Evolutionary conservation across 2,329 filamentous ascomycete species (phyloP).

Genomic region (Aspergillus uvarum): DNA sequence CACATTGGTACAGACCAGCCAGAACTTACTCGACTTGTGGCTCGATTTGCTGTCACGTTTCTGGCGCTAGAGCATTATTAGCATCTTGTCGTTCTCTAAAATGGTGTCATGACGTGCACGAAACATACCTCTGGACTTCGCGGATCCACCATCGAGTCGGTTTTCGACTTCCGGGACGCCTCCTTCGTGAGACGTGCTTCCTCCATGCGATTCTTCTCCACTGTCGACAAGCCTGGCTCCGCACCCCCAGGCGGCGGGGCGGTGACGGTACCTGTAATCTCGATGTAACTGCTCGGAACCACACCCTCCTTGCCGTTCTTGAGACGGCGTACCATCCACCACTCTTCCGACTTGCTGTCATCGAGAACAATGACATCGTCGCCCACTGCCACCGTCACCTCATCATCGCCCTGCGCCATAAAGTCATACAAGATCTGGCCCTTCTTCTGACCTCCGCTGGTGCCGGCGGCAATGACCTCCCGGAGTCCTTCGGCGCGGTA

Average conservation of each 20-base stretch:
- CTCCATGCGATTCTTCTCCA: constrained; percentile 75
- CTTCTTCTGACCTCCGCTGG: constrained; percentile 69
- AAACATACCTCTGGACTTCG: constrained; percentile 68
- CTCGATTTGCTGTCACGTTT: constrained; percentile 67
- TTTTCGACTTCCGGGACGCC: constrained; percentile 66
- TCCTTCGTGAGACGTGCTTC: constrained; percentile 83
- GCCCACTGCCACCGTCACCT: constrained; percentile 84
- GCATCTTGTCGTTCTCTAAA: constrained; percentile 40
- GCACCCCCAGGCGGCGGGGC: constrained; percentile 54
- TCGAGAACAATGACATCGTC: constrained; percentile 92
- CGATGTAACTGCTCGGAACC: constrained; percentile 93
- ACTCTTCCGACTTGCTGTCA: constrained; percentile 90
- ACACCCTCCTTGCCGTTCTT: constrained; percentile 95
- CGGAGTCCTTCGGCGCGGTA: constrained; percentile 75
- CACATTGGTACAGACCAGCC: background rate
- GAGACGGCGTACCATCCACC: constrained; percentile 91
- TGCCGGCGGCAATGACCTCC: constrained; percentile 80
- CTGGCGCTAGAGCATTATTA: constrained; percentile 66
- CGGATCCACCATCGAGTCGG: constrained; percentile 50
- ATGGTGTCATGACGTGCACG: constrained; percentile 46
- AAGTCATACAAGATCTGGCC: constrained; percentile 92
- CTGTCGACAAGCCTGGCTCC: constrained; percentile 63
- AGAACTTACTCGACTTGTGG: constrained; percentile 69
- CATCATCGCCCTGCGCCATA: constrained; percentile 92
- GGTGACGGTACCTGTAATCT: constrained; percentile 70